These are phyloP conservation scores for Aspergillus sp. DNA, from an alignment of 2,329 filamentous ascomycete species.

Conservation along the genomic window DNA sequence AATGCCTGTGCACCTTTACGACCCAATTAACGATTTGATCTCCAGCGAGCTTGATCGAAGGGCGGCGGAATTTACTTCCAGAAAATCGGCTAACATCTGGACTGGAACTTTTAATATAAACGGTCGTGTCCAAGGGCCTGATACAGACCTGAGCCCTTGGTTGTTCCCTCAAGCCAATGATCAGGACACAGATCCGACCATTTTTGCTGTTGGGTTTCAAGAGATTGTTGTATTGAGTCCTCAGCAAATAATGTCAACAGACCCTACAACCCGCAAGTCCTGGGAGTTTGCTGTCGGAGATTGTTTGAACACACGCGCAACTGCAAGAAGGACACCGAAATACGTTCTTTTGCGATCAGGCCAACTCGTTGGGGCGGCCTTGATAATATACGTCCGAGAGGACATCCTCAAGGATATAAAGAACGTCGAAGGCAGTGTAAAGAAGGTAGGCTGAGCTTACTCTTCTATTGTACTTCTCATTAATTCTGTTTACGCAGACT, in stretches of 20 bases:
- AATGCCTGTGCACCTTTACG: slow-evolving; percentile 78
- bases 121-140: slow-evolving; percentile 74
- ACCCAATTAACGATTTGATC: slow-evolving; percentile 92
- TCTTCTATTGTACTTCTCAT: slow-evolving; percentile 28
- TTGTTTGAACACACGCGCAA: slow-evolving; percentile 72
- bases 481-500: slow-evolving; percentile 42
- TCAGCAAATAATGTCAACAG: slow-evolving; percentile 98
- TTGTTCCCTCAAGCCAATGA: slow-evolving; percentile 63
- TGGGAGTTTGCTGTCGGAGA: slow-evolving; percentile 83
- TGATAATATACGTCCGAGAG: slow-evolving; percentile 86
- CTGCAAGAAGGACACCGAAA: slow-evolving; percentile 64
- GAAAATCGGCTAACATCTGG: slow-evolving; percentile 73
- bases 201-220: slow-evolving; percentile 90
- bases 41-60: slow-evolving; percentile 69
- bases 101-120: slow-evolving; percentile 95
- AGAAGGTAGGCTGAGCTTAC: slow-evolving; percentile 60
- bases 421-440: slow-evolving; percentile 93
- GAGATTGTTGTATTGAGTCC: slow-evolving; percentile 98
- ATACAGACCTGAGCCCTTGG: slow-evolving; percentile 82
- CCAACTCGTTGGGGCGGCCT: slow-evolving; percentile 88
- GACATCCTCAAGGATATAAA: slow-evolving; percentile 79
- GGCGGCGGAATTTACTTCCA: slow-evolving; percentile 70
- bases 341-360: slow-evolving; percentile 90
- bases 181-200: slow-evolving; percentile 68
- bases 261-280: slow-evolving; percentile 76